phyloP scores from a whole-genome alignment of 306 rosid genomes.

The Fragaria vesca region DNA sequence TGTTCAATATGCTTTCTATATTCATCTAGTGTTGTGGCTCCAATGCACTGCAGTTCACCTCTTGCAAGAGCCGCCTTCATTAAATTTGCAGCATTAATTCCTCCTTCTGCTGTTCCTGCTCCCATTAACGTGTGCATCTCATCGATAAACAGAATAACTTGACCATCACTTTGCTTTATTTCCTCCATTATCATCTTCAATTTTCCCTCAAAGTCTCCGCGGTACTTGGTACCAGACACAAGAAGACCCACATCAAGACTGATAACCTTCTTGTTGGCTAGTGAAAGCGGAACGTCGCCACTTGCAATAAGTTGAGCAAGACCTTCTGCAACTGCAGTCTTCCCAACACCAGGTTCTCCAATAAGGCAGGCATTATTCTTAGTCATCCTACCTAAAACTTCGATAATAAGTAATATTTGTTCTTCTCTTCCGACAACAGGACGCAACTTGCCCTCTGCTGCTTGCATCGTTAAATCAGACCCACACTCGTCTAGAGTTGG shows the following conservation, averaged over 20 bases:
- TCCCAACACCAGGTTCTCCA: conserved; percentile 97
- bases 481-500: conserved; percentile 83
- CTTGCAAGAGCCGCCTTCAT: conserved; percentile 94
- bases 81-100: conserved; percentile 90
- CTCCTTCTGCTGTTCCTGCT: conserved; percentile 72
- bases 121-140: conserved; percentile 92
- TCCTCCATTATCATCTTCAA: conserved; percentile 91
- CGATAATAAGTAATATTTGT: conserved; percentile 84
- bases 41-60: conserved; percentile 96
- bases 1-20: conserved; percentile 91
- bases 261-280: conserved; percentile 91
- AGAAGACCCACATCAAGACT: conserved; percentile 94
- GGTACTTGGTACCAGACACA: conserved; percentile 94
- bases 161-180: conserved; percentile 80
- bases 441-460: conserved; percentile 93
- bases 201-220: conserved; percentile 96
- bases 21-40: conserved; percentile 94
- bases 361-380: conserved; percentile 92
- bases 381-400: conserved; percentile 78
- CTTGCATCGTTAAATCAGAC: conserved; percentile 82
- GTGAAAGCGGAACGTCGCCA: conserved; percentile 89
- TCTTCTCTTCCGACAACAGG: conserved; percentile 93
- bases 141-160: conserved; percentile 82
- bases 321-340: conserved; percentile 94
- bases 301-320: conserved; percentile 85